Evolutionary conservation across 306 rosid genomes (phyloP), one percentile per base, ranked within the genome.

Genomic region (Acacia confusa): DNA sequence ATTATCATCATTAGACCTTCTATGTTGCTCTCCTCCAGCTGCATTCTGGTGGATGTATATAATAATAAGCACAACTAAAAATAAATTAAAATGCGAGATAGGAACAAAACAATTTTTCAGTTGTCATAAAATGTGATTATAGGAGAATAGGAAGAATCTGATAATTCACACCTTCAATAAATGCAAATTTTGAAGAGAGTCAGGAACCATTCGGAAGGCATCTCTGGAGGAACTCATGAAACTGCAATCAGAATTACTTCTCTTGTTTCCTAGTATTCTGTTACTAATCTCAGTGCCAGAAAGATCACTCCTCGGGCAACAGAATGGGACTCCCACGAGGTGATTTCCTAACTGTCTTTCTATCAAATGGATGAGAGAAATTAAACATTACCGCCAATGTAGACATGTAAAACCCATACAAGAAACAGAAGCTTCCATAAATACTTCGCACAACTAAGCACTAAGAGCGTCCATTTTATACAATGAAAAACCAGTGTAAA

Each of bases 281-380:
- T 89, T 92, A 74, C 90, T 86, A 19, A 86, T 88, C 85, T 92
- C 97, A 28, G 86, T 82, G 83, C 89, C 94, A 28, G 98, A 93
- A 75, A 88, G 79, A 63, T 95, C 98, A 79, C 91, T 89, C 81
- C 96, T 92, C 0, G 92, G 89, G 40, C 97, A 89, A 88, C 90
- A 93, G 84, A 87, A 93, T 52, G 99, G 98, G 84, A 95, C 89
- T 77, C 96, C 99, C 87, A 93, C 94, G 0, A 95, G 95, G 88
- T 91, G 95, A 84, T 88, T 88, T 72, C 91, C 90, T 60, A 74
- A 89, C 74, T 89, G 97, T 79, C 91, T 87, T 83, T 92, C 99
- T 92, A 87, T 57, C 40, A 78, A 85, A 82, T 77, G 57, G 65
- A 84, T 32, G 83, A 81, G 74, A 69, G 55, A 57, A 63, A 80